Evolutionary conservation across 2,329 filamentous ascomycete genomes (phyloP).

Genomic region (Cercospora sesami): DNA sequence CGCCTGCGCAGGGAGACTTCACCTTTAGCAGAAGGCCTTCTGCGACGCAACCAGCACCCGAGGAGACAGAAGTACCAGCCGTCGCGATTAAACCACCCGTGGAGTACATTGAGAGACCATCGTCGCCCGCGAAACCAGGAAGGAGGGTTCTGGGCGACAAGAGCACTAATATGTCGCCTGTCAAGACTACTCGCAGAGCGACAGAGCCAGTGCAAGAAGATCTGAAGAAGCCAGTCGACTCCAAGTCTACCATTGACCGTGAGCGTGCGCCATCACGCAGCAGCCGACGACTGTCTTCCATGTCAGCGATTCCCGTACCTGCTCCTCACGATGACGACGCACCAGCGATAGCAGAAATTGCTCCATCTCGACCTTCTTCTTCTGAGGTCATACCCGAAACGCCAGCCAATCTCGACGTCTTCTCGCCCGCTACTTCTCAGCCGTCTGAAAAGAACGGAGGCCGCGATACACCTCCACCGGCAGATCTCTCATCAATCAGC

Average conservation of each 20-base stretch:
- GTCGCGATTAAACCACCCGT: constrained; percentile 29
- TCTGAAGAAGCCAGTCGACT: constrained; percentile 23
- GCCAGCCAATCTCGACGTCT: constrained; percentile 38
- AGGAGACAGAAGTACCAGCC: constrained; percentile 15
- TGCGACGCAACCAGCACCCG: constrained; percentile 16
- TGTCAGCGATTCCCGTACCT: constrained; percentile 26
- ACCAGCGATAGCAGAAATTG: constrained; percentile 28
- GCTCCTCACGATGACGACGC: constrained; percentile 23
- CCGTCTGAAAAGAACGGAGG: constrained; percentile 36
- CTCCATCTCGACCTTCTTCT: constrained; percentile 21
- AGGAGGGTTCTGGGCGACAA: constrained; percentile 46
- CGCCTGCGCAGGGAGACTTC: constrained; percentile 45
- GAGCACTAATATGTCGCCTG: constrained; percentile 42
- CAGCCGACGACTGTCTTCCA: constrained; percentile 28
- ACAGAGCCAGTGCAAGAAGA: constrained; percentile 23
- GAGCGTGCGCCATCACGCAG: constrained; percentile 35
- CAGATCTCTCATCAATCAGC: constrained; percentile 38
- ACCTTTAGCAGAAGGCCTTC: constrained; percentile 47
- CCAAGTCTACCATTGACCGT: constrained; percentile 16
- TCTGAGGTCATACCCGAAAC: constrained; percentile 32
- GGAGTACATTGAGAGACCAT: constrained; percentile 9
- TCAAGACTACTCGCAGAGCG: constrained; percentile 30
- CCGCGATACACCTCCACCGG: constrained; percentile 47
- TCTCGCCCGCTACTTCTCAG: constrained; percentile 49
- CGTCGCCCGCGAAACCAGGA: constrained; percentile 21